Base-by-base conservation (phyloP, 2,329 filamentous ascomycete genomes). In the Triangularia setosa region DNA sequence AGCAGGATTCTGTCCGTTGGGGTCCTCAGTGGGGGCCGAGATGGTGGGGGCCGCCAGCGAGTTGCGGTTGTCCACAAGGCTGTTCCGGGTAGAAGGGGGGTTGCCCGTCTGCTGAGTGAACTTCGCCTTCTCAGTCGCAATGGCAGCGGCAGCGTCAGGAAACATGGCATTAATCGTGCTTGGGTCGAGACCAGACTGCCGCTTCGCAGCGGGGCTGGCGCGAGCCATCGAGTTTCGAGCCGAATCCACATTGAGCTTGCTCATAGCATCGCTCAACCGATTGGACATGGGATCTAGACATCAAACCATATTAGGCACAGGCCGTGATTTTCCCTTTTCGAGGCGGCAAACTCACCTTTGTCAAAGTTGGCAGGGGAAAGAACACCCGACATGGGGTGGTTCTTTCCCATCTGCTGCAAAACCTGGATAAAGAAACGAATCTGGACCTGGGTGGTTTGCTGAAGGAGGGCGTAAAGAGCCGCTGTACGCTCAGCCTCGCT, bases 391-490 rank as follows among this genome's bases (percentile, higher is more conserved):
- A 98, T 96, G 27, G 95, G 95, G 77, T 98, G 93, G 73, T 89
- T 96, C 81, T 97, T 97, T 69, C 93, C 93, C 95, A 98, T 99
- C 78, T 99, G 95, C 81, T 98, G 93, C 72, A 99, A 83, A 56
- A 99, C 93, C 79, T 98, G 94, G 71, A 98, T 98, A 79, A 99
- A 99, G 83, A 99, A 99, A 62, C 95, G 89, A 75, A 98, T 97
- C 80, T 99, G 95, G 67, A 99, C 94, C 79, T 98, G 95, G 4
- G 95, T 99, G 5, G 95, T 98, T 83, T 99, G 95, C 81, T 99
- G 95, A 65, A 99, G 84, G 71, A 99, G 83, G 67, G 95, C 94
- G 77, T 99, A 99, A 64, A 98, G 81, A 58, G 95, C 95, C 67
- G 95, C 95, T 21, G 95, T 99, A 68, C 95, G 87, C 79, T 99